Percentiles rank a stretch among this genome's conserved stretches.
These are phyloP conservation scores for Saccharomyces eubayanus DNA, from an alignment of 805 yeast genomes.

Conservation along the genomic window DNA sequence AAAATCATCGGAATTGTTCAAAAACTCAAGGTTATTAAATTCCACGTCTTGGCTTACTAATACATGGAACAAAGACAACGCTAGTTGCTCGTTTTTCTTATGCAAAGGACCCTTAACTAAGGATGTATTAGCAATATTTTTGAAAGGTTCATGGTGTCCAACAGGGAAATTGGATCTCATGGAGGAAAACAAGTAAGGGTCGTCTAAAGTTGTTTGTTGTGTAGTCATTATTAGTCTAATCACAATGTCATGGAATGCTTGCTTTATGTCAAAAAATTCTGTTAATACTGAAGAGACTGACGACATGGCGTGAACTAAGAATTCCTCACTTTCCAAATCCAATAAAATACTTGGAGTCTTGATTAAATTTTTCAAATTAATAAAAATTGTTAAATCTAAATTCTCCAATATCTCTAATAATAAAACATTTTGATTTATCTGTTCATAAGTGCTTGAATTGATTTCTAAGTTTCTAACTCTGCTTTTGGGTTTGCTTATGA, in stretches of 20 bases:
- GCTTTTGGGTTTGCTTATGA: constrained; percentile 10
- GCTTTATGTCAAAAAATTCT: constrained; percentile 72
- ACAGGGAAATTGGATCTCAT: constrained; percentile 45
- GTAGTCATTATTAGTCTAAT: constrained; percentile 55
- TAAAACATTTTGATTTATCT: constrained; percentile 15
- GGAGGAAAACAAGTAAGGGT: constrained; percentile 65
- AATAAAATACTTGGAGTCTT: constrained; percentile 4
- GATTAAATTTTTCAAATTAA: constrained; percentile 18
- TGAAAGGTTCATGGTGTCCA: constrained; percentile 24
- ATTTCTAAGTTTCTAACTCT: constrained; percentile 14
- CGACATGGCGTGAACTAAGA: constrained; percentile 25
- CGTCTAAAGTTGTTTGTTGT: constrained; percentile 61
- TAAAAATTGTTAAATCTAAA: constrained; percentile 22
- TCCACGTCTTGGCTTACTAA: constrained; percentile 42
- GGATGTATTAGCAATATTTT: background rate
- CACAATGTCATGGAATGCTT: constrained; percentile 54
- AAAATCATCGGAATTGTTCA: constrained; percentile 27
- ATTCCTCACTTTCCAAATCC: constrained; percentile 27
- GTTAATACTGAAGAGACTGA: constrained; percentile 32
- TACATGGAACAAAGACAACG: constrained; percentile 39
- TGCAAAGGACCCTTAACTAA: background rate
- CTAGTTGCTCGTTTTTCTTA: constrained; percentile 6
- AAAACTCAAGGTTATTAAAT: constrained; percentile 30
- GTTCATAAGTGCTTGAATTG: constrained; percentile 21
- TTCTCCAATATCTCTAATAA: constrained; percentile 20